Conservation (phyloP, 2,329 filamentous ascomycete genomes). For the Dothiorella sarmentorum region DNA sequence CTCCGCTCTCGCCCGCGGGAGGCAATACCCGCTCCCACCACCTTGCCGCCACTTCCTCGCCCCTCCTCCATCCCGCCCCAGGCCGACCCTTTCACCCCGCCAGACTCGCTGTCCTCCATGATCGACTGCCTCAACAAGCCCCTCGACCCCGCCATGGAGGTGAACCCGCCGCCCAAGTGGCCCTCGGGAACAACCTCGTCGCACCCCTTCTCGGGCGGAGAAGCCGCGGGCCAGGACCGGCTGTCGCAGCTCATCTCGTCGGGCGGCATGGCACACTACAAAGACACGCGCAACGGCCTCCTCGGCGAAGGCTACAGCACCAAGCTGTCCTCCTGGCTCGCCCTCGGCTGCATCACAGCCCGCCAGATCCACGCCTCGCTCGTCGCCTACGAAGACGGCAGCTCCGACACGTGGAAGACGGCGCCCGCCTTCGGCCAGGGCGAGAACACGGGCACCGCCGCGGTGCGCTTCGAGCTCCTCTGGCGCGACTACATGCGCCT, state of each 20-base stretch:
- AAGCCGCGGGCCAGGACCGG: conserved; percentile 56
- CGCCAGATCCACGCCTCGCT: conserved; percentile 69
- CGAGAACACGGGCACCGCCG: conserved; percentile 68
- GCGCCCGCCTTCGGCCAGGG: conserved; percentile 62
- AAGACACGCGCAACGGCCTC: conserved; percentile 68
- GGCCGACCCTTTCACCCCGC: conserved; percentile 60
- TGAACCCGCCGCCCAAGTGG: conserved; percentile 51
- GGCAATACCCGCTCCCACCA: conserved; percentile 52
- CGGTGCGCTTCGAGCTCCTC: conserved; percentile 68
- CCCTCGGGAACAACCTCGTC: conserved; percentile 56
- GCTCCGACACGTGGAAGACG: conserved; percentile 30
- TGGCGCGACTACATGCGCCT: conserved; percentile 82
- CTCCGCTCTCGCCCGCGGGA: conserved; percentile 62
- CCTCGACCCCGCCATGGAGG: conserved; percentile 44
- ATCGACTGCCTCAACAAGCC: conserved; percentile 45
- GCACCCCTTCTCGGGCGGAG: conserved; percentile 68
- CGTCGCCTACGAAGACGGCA: conserved; percentile 65
- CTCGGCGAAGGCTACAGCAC: conserved; percentile 70
- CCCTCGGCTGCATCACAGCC: conserved; percentile 69
- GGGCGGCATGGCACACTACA: conserved; percentile 62
- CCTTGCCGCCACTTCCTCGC: conserved; percentile 58
- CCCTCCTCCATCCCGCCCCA: conserved; percentile 54
- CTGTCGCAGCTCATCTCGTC: conserved; percentile 59
- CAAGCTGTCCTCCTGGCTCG: conserved; percentile 70
- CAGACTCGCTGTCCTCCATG: conserved; percentile 53